These are phyloP conservation scores for Poa annua DNA, from an alignment of 176 grass and related monocot genomes.

Conservation along the genomic window DNA sequence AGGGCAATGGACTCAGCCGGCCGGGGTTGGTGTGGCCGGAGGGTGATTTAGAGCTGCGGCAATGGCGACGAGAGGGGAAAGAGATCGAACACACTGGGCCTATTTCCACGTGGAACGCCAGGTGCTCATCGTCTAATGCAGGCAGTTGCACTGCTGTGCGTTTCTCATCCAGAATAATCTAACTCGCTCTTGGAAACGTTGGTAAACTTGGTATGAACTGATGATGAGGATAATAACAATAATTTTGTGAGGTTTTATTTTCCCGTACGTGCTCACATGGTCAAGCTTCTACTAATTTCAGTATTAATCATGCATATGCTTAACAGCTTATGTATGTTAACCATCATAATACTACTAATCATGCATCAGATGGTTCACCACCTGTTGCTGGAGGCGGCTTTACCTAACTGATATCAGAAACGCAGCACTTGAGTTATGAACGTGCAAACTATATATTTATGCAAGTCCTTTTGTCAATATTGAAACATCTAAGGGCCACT, in stretches of 20 bases:
- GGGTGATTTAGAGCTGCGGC: background rate
- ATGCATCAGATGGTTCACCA: no score
- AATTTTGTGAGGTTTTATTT: no score
- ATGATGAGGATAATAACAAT: background rate
- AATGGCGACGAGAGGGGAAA: background rate
- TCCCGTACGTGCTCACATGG: no score
- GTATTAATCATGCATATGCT: no score
- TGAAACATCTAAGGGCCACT: background rate
- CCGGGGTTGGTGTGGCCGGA: background rate
- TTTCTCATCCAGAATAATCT: background rate
- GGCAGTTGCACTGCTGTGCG: background rate
- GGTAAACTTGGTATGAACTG: no score
- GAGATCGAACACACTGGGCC: background rate
- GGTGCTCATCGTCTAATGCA: background rate
- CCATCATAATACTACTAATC: no score
- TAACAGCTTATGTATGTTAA: no score
- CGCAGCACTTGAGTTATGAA: background rate
- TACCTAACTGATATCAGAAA: no score
- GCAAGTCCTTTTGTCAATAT: background rate
- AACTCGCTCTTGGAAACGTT: background rate
- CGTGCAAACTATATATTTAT: background rate
- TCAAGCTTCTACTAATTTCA: no score
- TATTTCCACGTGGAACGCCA: background rate
- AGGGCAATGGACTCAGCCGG: background rate
- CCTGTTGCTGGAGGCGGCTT: no score